Conservation (phyloP, 2,329 filamentous ascomycete species). For the Didymella segeticola region DNA sequence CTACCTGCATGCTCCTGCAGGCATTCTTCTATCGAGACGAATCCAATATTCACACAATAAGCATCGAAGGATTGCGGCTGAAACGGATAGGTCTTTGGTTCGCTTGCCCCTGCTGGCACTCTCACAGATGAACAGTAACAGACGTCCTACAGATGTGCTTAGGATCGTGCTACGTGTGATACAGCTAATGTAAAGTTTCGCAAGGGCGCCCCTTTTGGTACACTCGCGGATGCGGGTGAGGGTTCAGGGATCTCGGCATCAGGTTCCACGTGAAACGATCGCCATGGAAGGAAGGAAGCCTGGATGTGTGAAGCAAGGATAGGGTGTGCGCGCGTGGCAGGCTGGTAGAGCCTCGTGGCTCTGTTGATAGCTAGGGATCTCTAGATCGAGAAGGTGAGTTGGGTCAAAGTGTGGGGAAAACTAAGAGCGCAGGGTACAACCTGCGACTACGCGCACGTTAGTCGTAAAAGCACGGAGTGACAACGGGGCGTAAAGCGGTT, state of each 20-base stretch:
- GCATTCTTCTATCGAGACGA: background rate
- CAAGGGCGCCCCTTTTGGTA: slow-evolving; percentile 11
- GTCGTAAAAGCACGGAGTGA: background rate
- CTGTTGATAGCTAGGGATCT: background rate
- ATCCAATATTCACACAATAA: background rate
- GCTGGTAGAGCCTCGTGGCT: background rate
- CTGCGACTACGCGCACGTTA: background rate
- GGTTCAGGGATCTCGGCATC: background rate
- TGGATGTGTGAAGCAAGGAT: slow-evolving; percentile 1
- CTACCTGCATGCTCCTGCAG: background rate
- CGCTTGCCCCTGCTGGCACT: background rate
- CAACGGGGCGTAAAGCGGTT: background rate
- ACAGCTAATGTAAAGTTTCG: background rate
- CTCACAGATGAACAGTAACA: background rate
- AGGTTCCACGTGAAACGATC: slow-evolving; percentile 5
- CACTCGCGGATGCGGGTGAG: background rate
- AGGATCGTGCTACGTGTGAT: background rate
- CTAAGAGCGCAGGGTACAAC: background rate
- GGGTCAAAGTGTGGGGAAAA: slow-evolving; percentile 9
- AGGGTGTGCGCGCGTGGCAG: slow-evolving; percentile 5
- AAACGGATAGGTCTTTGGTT: background rate
- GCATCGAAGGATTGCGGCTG: slow-evolving; percentile 1
- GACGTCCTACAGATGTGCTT: background rate
- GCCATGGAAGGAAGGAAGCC: background rate
- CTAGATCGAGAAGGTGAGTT: slow-evolving; percentile 9